A percentile compares a stretch with the other conserved stretches of the same genome.
These are phyloP conservation scores for Didymella sp. DNA, from an alignment of 2,329 filamentous ascomycete species.

Conservation along the genomic window DNA sequence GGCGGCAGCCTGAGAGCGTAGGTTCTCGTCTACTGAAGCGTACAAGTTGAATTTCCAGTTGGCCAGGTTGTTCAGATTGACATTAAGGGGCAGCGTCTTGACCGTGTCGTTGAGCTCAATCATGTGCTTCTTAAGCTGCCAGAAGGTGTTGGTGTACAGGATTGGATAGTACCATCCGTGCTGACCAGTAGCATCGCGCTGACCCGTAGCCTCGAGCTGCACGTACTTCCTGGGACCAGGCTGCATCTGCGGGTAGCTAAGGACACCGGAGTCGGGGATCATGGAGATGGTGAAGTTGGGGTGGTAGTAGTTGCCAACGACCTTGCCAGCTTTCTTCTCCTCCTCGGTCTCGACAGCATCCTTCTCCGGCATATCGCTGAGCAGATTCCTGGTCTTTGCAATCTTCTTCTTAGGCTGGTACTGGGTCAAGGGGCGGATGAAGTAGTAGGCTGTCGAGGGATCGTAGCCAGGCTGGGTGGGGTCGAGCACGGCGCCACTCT, in stretches of 20 bases:
- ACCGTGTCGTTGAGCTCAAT: constrained; percentile 89
- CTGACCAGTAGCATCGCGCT: constrained; percentile 81
- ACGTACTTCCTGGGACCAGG: constrained; percentile 80
- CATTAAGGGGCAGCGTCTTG: constrained; percentile 78
- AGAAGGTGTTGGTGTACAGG: constrained; percentile 93
- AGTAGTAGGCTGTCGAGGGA: constrained; percentile 78
- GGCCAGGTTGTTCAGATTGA: constrained; percentile 80
- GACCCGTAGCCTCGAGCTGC: constrained; percentile 78
- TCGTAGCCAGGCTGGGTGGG: constrained; percentile 77
- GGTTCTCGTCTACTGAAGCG: constrained; percentile 83
- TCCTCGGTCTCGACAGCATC: constrained; percentile 60
- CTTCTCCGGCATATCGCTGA: constrained; percentile 60
- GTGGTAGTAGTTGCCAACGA: constrained; percentile 88
- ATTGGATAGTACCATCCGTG: constrained; percentile 95
- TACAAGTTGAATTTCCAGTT: constrained; percentile 91
- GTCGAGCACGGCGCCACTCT: constrained; percentile 78
- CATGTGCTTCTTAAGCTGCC: constrained; percentile 94
- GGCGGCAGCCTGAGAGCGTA: constrained; percentile 81
- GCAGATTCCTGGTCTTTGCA: constrained; percentile 83
- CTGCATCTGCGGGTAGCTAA: constrained; percentile 70
- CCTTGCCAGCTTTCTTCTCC: constrained; percentile 65
- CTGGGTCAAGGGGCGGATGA: constrained; percentile 83
- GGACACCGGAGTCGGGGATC: constrained; percentile 77
- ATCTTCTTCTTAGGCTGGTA: constrained; percentile 92
- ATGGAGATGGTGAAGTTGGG: constrained; percentile 91